Conservation (phyloP, 805 yeast species). For the Myxozyma lipomycoides region DNA sequence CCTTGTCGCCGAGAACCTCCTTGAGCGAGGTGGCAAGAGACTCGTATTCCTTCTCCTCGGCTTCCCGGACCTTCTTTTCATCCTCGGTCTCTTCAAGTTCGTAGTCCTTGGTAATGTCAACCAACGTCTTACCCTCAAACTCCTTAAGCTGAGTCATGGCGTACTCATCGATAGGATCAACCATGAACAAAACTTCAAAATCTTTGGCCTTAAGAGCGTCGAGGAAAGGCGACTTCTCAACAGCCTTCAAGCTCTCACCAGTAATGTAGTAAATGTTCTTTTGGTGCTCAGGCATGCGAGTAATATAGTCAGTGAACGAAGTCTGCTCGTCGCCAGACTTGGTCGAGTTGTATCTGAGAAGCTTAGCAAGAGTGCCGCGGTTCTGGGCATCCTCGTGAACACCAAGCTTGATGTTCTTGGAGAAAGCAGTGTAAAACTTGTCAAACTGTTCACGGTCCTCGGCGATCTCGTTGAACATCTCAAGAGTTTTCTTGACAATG, state of each 20-base stretch:
- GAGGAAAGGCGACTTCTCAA: slow-evolving; percentile 98
- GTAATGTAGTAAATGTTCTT: slow-evolving; percentile 99
- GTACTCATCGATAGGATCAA: slow-evolving; percentile 99
- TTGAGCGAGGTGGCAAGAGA: slow-evolving; percentile 91
- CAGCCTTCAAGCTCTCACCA: slow-evolving; percentile 97
- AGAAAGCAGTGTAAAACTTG: slow-evolving; percentile 95
- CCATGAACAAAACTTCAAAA: slow-evolving; percentile 95
- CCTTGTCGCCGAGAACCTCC: slow-evolving; percentile 97
- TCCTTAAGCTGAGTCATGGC: slow-evolving; percentile 99
- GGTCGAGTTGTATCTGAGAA: slow-evolving; percentile 95
- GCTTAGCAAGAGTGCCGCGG: slow-evolving; percentile 92
- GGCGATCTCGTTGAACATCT: slow-evolving; percentile 98
- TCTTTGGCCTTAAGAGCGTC: slow-evolving; percentile 97
- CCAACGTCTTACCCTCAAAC: slow-evolving; percentile 98
- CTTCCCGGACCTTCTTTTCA: slow-evolving; percentile 92
- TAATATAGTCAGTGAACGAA: slow-evolving; percentile 93
- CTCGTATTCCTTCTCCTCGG: slow-evolving; percentile 87
- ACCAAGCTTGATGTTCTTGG: slow-evolving; percentile 98
- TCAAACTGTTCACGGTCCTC: slow-evolving; percentile 98
- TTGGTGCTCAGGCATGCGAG: slow-evolving; percentile 99
- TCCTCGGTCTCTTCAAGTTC: slow-evolving; percentile 93
- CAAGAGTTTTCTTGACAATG: slow-evolving; percentile 96
- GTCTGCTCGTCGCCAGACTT: slow-evolving; percentile 92
- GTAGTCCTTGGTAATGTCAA: slow-evolving; percentile 98
- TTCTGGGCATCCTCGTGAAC: slow-evolving; percentile 98